Evolutionary conservation across 2,329 filamentous ascomycete species (phyloP), one percentile per base, ranked within the genome.

Genomic region (Calycina marina): DNA sequence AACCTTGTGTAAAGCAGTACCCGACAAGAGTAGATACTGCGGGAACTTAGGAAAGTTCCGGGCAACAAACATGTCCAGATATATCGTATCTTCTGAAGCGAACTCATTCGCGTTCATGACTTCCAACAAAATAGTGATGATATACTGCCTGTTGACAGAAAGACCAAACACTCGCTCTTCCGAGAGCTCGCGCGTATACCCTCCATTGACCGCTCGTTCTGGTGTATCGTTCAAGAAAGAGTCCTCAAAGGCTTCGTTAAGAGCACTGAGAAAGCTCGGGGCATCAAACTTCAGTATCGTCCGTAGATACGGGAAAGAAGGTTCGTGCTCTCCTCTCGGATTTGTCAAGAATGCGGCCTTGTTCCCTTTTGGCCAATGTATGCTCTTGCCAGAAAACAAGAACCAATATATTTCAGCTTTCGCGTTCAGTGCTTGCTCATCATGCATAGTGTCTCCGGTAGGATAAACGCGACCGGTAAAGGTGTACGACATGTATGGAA

Each of bases 221-320:
- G 72, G 66, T 5, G 74, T 69, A 40, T 86, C 81, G 46, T 98
- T 98, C 34, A 98, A 60, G 46, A 93, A 98, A 0, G 77, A 67
- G 49, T 98, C 88, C 53, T 98, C 90, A 46, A 98, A 98, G 1
- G 88, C 90, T 55, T 98, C 92, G 45, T 98, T 98, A 25, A 98
- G 61, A 46, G 88, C 83, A 53, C 86, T 96, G 59, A 98, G 69
- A 45, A 96, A 93, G 53, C 83, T 94, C 2, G 85, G 73, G 0
- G 86, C 76, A 53, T 96, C 85, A 44, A 92, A 93, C 40, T 81
- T 76, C 28, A 98, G 67, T 29, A 98, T 75, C 44, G 84, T 69
- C 25, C 79, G 72, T 11, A 98, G 65, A 48, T 92, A 88, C 1
- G 84, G 80, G 49, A 93, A 96, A 0, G 82, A 75, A 1, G 79